These are phyloP conservation scores for Aspergillus jensenii DNA, from an alignment of 2,329 filamentous ascomycete species.

Conservation along the genomic window DNA sequence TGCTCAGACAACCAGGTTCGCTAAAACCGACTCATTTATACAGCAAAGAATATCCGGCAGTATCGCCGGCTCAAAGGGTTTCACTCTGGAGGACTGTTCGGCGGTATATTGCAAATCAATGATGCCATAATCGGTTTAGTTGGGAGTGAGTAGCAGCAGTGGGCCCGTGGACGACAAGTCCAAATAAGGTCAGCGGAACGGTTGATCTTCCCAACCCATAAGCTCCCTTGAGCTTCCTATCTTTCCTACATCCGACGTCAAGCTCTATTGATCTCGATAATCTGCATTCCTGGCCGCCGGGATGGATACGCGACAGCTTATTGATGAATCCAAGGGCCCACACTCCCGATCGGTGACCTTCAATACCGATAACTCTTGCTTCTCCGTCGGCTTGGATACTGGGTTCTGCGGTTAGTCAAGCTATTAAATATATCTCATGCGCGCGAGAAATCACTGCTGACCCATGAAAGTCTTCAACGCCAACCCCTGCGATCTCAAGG, in stretches of 20 bases:
- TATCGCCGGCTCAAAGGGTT: not conserved
- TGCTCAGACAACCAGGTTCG: too few species aligned
- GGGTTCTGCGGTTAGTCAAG: slow-evolving; percentile 74
- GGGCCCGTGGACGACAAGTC: not conserved
- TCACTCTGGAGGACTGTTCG: not conserved
- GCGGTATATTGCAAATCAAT: not conserved
- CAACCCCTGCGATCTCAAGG: slow-evolving; percentile 68
- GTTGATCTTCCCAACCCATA: slow-evolving; percentile 5
- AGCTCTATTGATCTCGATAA: not conserved
- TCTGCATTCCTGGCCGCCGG: slow-evolving; percentile 17
- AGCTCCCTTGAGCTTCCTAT: not conserved
- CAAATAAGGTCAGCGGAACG: slow-evolving; percentile 12
- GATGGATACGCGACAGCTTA: slow-evolving; percentile 88
- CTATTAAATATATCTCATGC: slow-evolving; percentile 10
- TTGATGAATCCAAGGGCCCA: slow-evolving; percentile 73
- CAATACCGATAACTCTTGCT: slow-evolving; percentile 81
- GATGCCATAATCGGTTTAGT: not conserved
- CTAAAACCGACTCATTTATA: too few species aligned
- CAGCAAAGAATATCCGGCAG: not conserved
- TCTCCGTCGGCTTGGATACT: slow-evolving; percentile 80
- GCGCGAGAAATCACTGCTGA: slow-evolving; percentile 14
- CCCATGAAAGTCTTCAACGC: slow-evolving; percentile 65
- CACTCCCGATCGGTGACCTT: slow-evolving; percentile 81
- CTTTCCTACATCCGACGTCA: not conserved
- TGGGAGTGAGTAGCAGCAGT: not conserved